Percentiles rank a stretch among this genome's conserved stretches.
Conservation (phyloP, 2,329 filamentous ascomycete species). For the Tricladium varicosporioides region DNA sequence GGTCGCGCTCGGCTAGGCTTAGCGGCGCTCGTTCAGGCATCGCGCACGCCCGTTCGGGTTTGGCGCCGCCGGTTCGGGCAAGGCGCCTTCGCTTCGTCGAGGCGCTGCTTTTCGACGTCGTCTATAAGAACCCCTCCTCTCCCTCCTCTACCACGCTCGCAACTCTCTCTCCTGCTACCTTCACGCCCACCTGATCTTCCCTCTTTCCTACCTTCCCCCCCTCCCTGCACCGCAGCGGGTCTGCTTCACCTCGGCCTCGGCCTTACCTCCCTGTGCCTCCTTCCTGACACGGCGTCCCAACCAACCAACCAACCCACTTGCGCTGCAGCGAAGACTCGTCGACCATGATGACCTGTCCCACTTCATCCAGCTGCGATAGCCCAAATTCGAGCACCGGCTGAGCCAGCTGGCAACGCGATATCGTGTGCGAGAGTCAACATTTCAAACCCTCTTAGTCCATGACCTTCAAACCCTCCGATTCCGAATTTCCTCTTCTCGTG, state of each 20-base stretch:
- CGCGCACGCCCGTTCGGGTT: not conserved
- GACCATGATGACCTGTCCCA: constrained; percentile 4
- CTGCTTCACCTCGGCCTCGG: too few species aligned
- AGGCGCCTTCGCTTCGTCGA: constrained; percentile 11
- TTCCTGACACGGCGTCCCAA: too few species aligned
- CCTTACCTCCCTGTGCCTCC: too few species aligned
- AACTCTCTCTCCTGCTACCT: constrained; percentile 3
- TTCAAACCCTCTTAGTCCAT: constrained; percentile 2
- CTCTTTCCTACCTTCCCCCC: constrained; percentile 1
- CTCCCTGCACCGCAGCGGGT: too few species aligned
- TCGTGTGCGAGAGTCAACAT: not conserved
- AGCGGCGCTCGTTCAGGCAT: not conserved
- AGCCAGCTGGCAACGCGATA: not conserved
- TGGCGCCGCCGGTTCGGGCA: constrained; percentile 5
- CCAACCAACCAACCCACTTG: not conserved
- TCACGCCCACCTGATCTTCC: constrained; percentile 1
- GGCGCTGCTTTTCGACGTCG: constrained; percentile 14
- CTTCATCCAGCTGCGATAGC: constrained; percentile 8
- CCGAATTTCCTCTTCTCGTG: constrained; percentile 7
- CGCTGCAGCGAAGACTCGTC: constrained; percentile 4
- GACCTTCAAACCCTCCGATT: constrained; percentile 5
- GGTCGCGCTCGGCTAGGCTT: not conserved
- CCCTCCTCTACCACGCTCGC: not conserved
- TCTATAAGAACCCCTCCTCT: constrained; percentile 11
- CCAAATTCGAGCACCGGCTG: constrained; percentile 1